Conservation (phyloP, 257 asterid genomes). For the Lantana camara region DNA sequence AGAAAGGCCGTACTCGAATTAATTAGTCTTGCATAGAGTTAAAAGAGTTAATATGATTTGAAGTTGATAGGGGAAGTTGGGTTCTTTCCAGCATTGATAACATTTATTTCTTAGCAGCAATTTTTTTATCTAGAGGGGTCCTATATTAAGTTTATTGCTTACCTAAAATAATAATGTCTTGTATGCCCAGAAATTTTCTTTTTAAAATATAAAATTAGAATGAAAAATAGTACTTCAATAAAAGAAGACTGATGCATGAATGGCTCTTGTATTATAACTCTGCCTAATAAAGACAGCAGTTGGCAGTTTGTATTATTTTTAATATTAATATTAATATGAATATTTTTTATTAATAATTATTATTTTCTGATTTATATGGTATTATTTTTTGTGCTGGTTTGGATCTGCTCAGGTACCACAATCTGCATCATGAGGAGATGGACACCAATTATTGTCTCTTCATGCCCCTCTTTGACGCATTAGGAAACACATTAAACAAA, state of each 20-base stretch:
- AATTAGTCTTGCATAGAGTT: no score
- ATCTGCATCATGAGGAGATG: conserved; percentile 66
- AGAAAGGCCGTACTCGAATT: no score
- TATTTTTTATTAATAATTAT: neutral
- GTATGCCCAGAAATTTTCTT: neutral
- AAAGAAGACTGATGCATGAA: neutral
- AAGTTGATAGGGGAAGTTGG: no score
- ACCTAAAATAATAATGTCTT: conserved; percentile 9
- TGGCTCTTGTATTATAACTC: neutral
- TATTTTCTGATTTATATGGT: neutral
- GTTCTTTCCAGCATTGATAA: no score
- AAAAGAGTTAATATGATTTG: no score
- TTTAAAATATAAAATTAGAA: no score
- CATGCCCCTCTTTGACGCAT: conserved; percentile 82
- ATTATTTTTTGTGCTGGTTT: neutral
- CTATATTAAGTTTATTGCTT: neutral
- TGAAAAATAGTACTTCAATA: neutral
- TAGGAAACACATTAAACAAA: conserved; percentile 71
- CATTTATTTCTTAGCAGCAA: no score
- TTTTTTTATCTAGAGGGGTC: neutral
- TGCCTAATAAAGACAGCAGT: neutral
- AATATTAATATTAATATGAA: neutral
- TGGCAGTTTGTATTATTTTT: conserved; percentile 1
- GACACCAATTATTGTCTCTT: conserved; percentile 76
- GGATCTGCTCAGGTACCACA: conserved; percentile 70